Evolutionary conservation across 768 basidiomycete species (phyloP).

Genomic region (Trametes cubensis): DNA sequence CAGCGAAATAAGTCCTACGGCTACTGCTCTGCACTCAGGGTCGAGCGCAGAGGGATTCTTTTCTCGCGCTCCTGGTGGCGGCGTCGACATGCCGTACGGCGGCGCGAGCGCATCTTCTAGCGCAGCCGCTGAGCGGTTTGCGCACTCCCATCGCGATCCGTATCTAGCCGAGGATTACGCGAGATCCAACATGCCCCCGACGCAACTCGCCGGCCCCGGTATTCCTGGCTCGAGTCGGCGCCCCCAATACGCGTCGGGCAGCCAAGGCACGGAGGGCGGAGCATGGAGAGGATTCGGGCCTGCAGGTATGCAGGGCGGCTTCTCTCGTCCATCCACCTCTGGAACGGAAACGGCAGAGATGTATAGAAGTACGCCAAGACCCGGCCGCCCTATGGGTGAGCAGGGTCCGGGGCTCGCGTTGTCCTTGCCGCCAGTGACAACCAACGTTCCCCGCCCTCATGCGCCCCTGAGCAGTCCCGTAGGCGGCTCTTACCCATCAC

Average conservation of each 20-base stretch:
- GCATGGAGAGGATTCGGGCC: constrained; percentile 3
- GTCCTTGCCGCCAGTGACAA: constrained; percentile 17
- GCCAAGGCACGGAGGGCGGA: constrained; percentile 9
- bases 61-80: constrained; percentile 7
- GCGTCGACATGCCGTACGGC: constrained; percentile 21
- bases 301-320: constrained; percentile 2
- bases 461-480: constrained; percentile 13
- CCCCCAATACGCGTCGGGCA: constrained; percentile 5
- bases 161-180: constrained; percentile 23
- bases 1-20: constrained; percentile 17
- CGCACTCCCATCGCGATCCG: constrained; percentile 23
- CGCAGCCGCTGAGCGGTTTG: constrained; percentile 23
- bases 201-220: constrained; percentile 35
- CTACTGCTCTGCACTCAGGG: constrained; percentile 7
- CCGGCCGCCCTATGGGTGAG: constrained; percentile 15
- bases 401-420: constrained; percentile 18
- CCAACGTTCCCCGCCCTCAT: constrained; percentile 14
- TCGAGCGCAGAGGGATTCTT: constrained; percentile 19
- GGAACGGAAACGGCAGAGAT: constrained; percentile 17
- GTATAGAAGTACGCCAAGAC: constrained; percentile 16
- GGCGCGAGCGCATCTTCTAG: constrained; percentile 25
- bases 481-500: constrained; percentile 11
- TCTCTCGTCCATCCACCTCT: constrained; percentile 21
- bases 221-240: constrained; percentile 30
- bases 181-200: constrained; percentile 21